Base-by-base conservation (phyloP, 805 yeast genomes). In the Tetrapisispora arboricola region DNA sequence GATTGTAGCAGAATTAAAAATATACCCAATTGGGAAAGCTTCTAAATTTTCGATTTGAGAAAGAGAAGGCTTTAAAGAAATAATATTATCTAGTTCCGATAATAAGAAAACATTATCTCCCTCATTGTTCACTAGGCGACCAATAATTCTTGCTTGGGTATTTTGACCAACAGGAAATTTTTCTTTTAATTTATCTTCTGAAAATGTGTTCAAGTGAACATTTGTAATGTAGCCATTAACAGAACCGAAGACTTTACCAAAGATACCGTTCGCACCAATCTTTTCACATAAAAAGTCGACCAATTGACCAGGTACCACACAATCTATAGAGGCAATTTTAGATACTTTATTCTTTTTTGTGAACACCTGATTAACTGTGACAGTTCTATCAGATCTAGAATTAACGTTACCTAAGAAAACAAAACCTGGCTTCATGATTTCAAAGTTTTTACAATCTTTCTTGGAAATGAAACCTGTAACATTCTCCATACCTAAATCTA, bases 251-350 rank as follows among this genome's bases (percentile, higher is more conserved):
- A 76, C 79, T 56, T 78, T 82, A 47, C 83, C 75, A n/a, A 71
- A 60, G 15, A 85, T 61, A 46, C 98, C 98, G 28, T 73, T 62
- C 8, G 65, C 57, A 21, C 71, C 60, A 17, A 77, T 71, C 8
- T 76, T 78, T 17, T 80, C 71, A 17, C 87, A 72, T 22, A 80
- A 63, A 6, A 87, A 83, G 44, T 83, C 86, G 9, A 88, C 85
- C 10, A 79, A 54, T 48, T 79, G 74, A 52, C 98, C 99, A 3
- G 99, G 94, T 29, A 83, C 72, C 21, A 88, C 72, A 4, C 94
- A 76, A 52, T 87, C 94, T 17, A 85, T 66, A 2, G 94, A 76
- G 1, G 86, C 70, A 32, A 82, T 78, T 6, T 81, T 65, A 4
- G 75, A 55, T 7, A 75, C 55, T 6, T 75, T 62, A 18, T 66